These are phyloP conservation scores for Auricularia sp. DNA, from an alignment of 768 basidiomycete species.

Conservation along the genomic window DNA sequence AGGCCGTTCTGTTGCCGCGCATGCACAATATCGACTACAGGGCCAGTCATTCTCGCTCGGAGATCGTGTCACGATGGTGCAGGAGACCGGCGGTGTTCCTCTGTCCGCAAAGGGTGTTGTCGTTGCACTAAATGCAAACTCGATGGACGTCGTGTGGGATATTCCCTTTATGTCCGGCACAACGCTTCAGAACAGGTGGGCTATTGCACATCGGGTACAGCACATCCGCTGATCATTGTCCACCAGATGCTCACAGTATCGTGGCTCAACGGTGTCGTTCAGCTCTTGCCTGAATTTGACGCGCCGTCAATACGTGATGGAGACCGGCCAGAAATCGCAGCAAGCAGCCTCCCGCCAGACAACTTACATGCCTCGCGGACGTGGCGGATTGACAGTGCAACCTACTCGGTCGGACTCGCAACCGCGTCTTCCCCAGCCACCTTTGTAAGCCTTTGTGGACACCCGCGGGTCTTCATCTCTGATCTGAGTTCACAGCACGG, in stretches of 20 bases:
- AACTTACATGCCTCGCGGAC: constrained; percentile 53
- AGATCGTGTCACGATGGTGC: constrained; percentile 92
- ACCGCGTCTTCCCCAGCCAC: neutral
- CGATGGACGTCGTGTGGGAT: constrained; percentile 96
- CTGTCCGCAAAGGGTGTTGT: constrained; percentile 89
- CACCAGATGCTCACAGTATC: constrained; percentile 78
- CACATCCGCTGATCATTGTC: neutral
- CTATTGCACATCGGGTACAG: neutral
- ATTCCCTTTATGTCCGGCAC: constrained; percentile 88
- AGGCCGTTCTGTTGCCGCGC: constrained; percentile 90
- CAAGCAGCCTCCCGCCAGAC: constrained; percentile 32
- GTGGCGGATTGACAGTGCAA: constrained; percentile 35
- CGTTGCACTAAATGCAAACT: constrained; percentile 73
- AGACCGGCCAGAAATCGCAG: constrained; percentile 53
- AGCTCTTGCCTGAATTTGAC: constrained; percentile 84
- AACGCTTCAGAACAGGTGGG: constrained; percentile 74
- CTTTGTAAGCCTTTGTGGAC: neutral
- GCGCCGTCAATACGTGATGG: constrained; percentile 73
- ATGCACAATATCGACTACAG: constrained; percentile 81
- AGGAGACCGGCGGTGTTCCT: constrained; percentile 88
- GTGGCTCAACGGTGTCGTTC: constrained; percentile 82
- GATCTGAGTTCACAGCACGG: constrained; percentile 21
- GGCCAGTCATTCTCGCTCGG: constrained; percentile 82
- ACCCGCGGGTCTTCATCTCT: constrained; percentile 8
- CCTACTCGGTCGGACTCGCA: constrained; percentile 1